phyloP scores from a whole-genome alignment of 495 filamentous ascomycete species.

The Xylaria sp. region DNA sequence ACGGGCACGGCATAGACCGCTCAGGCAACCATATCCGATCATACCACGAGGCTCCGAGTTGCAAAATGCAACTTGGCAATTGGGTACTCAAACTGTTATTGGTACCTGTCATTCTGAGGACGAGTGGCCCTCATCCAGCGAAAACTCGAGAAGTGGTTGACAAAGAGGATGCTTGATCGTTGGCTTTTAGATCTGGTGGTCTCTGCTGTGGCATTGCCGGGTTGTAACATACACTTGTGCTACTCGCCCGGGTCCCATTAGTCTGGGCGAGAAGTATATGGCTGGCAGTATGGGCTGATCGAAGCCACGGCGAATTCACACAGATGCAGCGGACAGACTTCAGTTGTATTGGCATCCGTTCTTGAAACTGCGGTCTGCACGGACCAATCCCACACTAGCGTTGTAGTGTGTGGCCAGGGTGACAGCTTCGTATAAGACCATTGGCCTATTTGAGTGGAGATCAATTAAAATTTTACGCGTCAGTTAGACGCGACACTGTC shows the following conservation, averaged over 20 bases:
- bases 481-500: constrained; percentile 19
- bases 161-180: neutral
- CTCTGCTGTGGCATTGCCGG: neutral
- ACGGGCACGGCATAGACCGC: constrained; percentile 21
- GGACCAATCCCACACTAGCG: neutral
- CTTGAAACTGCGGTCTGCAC: constrained; percentile 11
- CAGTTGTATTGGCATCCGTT: neutral
- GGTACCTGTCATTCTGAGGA: too few relatives aligned
- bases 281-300: neutral
- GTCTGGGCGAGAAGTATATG: constrained; percentile 1
- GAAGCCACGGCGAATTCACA: neutral
- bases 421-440: constrained; percentile 11
- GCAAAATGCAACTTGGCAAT: neutral
- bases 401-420: neutral
- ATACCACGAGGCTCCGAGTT: neutral
- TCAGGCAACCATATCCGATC: constrained; percentile 8
- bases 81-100: too few relatives aligned
- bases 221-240: neutral
- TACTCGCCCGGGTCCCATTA: neutral
- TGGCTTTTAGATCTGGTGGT: neutral
- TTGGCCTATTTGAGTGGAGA: constrained; percentile 1
- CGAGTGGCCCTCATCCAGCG: neutral
- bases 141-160: neutral
- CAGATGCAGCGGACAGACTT: neutral
- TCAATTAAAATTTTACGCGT: constrained; percentile 28